Evolutionary conservation across 495 filamentous ascomycete genomes (phyloP), one percentile per base, ranked within the genome.

Genomic region (Pyrenula aspistea): DNA sequence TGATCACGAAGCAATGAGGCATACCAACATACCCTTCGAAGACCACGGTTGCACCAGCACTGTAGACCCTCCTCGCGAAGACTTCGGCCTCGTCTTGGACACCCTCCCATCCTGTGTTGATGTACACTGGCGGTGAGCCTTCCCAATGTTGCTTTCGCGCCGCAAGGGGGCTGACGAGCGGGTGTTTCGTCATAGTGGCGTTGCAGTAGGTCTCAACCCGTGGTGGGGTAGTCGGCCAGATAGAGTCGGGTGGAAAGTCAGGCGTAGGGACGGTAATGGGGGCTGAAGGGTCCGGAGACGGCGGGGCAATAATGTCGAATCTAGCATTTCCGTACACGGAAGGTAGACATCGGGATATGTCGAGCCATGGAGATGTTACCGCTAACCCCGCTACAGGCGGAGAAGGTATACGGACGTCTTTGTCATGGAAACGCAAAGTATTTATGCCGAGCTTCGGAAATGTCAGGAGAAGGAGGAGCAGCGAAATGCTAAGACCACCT

Each of bases 1-100:
- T 53, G 59, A 84, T 61, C 0, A 76, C 83, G 65, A 94, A 95
- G 57, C 85, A 87, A 64, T 97, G 92, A 49, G 91, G 91, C 89
- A 95, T 94, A 0, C 83, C 85, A 67, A 92, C 87, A 61, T 83
- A 95, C 67, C 88, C 78, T 62, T 91, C 83, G 47, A 82, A 85
- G 31, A 80, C 71, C 2, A 95, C 81, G 0, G 67, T 61, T 0
- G 86, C 87, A 12, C 85, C 84, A 12, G 84, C 82, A 3, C 63
- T 61, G 24, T 77, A 73, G 1, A 88, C 71, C 31, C 77, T 75
- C 4, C 77, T 69, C 12, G 86, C 87, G 2, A 88, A 56, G 42
- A 83, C 77, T 50, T 77, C 72, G 55, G 73, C 80, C 63, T 93
- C 88, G 65, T 96, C 90, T 0, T 81, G 68, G 23, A 96, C 75